These are phyloP conservation scores for Lagenidium giganteum DNA, from an alignment of 352 stramenopile genomes.

Conservation along the genomic window DNA sequence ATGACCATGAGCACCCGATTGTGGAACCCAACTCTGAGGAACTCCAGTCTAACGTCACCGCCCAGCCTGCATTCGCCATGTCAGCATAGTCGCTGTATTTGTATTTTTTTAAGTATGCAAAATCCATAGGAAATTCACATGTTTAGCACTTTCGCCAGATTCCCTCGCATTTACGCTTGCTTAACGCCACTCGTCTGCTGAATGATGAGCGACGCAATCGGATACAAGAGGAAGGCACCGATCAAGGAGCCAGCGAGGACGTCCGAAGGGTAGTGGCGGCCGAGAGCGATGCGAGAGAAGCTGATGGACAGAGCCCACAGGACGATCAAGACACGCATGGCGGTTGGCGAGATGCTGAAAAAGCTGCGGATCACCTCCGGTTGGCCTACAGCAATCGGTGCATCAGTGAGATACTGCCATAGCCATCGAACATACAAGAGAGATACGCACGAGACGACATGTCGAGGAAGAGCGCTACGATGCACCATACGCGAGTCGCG, in stretches of 20 bases:
- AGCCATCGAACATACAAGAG: neutral
- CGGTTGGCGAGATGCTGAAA: constrained; percentile 37
- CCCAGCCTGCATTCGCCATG: too few relatives aligned
- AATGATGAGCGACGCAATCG: constrained; percentile 11
- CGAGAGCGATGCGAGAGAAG: constrained; percentile 76
- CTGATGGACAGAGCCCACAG: constrained; percentile 67
- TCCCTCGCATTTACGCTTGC: too few relatives aligned
- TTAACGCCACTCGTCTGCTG: too few relatives aligned
- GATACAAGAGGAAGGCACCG: constrained; percentile 41
- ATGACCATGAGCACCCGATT: too few relatives aligned
- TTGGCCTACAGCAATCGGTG: constrained; percentile 20
- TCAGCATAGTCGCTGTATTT: too few relatives aligned
- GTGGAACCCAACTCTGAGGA: too few relatives aligned
- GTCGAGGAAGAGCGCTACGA: constrained; percentile 61
- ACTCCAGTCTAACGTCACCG: too few relatives aligned
- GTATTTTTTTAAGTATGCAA: too few relatives aligned
- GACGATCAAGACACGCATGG: constrained; percentile 33
- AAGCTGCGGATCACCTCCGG: constrained; percentile 39
- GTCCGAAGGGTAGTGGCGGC: constrained; percentile 80
- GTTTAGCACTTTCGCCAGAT: too few relatives aligned
- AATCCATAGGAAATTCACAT: too few relatives aligned
- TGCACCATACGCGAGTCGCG: constrained; percentile 67
- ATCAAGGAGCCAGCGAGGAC: constrained; percentile 60
- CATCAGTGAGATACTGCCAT: neutral
- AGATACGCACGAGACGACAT: constrained; percentile 31